These are phyloP conservation scores for Scheffersomyces insectosa DNA, from an alignment of 1,139 yeast species.

Conservation along the genomic window DNA sequence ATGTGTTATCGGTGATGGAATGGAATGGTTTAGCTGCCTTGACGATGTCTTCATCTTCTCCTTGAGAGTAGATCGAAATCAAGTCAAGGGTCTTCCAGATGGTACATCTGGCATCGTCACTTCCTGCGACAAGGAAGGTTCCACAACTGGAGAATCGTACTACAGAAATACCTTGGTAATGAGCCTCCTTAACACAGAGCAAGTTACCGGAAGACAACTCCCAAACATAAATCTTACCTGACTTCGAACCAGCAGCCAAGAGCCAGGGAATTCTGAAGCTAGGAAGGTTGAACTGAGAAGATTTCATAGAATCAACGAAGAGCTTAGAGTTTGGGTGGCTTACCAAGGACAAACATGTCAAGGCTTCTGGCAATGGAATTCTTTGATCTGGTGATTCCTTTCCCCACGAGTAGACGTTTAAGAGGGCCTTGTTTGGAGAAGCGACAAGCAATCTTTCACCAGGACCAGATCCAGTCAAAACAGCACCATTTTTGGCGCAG, in stretches of 20 bases:
- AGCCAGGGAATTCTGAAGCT: constrained; percentile 62
- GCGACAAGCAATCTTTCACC: constrained; percentile 60
- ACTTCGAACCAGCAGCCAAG: constrained; percentile 66
- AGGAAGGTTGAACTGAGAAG: constrained; percentile 17
- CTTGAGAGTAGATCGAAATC: constrained; percentile 33
- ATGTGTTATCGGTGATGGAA: constrained; percentile 71
- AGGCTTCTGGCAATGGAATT: constrained; percentile 81
- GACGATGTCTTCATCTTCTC: constrained; percentile 17
- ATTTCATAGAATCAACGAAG: not conserved
- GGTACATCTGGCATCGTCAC: constrained; percentile 76
- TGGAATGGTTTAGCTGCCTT: constrained; percentile 40
- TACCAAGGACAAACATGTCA: constrained; percentile 57
- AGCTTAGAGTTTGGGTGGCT: constrained; percentile 31
- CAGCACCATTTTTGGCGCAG: constrained; percentile 47
- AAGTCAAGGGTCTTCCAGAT: constrained; percentile 75
- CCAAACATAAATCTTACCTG: constrained; percentile 85
- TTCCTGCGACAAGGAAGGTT: constrained; percentile 69
- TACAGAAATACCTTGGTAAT: constrained; percentile 72
- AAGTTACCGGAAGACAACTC: constrained; percentile 78
- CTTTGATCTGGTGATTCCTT: constrained; percentile 84
- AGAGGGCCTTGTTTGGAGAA: constrained; percentile 66
- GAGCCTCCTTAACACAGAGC: constrained; percentile 74
- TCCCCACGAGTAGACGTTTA: constrained; percentile 72
- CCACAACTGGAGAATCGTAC: constrained; percentile 67
- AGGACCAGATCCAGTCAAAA: constrained; percentile 40